Conservation (phyloP, 1,284 basidiomycete genomes). For the Cryptococcus maquisensis region DNA sequence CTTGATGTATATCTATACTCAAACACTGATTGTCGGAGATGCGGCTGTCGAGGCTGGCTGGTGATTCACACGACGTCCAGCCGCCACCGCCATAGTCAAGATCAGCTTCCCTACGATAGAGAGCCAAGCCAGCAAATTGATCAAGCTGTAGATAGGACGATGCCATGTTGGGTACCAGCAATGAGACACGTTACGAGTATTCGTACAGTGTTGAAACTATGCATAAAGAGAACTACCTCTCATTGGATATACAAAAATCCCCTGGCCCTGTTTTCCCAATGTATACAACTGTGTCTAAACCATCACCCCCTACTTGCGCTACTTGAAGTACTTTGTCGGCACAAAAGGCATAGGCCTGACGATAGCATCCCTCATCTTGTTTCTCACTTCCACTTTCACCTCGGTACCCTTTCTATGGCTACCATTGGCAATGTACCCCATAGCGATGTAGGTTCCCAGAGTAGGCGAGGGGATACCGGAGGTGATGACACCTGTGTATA, state of each 20-base stretch:
- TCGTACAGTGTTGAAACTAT: too few species aligned
- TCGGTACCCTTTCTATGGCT: conserved; percentile 88
- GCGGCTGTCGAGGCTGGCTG: too few species aligned
- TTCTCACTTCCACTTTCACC: conserved; percentile 49
- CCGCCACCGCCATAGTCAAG: too few species aligned
- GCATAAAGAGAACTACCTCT: background rate
- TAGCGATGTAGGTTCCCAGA: conserved; percentile 85
- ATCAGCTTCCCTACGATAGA: too few species aligned
- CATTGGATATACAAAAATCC: background rate
- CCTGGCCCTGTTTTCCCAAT: background rate
- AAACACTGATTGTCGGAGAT: too few species aligned
- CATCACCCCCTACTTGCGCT: background rate
- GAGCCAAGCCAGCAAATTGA: too few species aligned
- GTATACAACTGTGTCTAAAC: background rate
- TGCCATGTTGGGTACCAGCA: too few species aligned
- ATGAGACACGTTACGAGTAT: too few species aligned
- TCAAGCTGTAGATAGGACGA: too few species aligned
- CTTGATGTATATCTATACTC: too few species aligned
- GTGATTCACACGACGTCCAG: too few species aligned
- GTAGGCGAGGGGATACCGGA: conserved; percentile 95
- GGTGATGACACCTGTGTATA: conserved; percentile 63
- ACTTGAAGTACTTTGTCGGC: conserved; percentile 49
- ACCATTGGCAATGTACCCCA: conserved; percentile 82
- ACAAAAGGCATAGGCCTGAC: conserved; percentile 50
- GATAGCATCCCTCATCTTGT: conserved; percentile 45